phyloP scores from a whole-genome alignment of 73 alveolate species.

The Tetrahymena borealis region DNA sequence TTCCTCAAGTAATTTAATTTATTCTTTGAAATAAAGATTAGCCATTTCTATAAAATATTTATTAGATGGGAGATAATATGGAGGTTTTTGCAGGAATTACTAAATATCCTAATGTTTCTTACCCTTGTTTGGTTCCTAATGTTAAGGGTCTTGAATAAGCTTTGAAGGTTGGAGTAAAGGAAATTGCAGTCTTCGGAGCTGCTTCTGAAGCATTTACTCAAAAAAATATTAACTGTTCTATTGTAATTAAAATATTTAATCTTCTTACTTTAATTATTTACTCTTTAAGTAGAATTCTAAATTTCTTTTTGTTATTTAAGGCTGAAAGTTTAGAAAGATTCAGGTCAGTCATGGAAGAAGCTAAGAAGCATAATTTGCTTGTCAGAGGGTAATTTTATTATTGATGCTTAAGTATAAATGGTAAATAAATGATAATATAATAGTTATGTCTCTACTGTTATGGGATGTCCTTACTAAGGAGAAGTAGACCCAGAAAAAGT shows the following conservation, averaged over 20 bases:
- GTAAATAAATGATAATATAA: background rate
- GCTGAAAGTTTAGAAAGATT: constrained; percentile 79
- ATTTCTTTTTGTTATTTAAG: background rate
- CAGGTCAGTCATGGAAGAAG: constrained; percentile 58
- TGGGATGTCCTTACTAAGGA: constrained; percentile 93
- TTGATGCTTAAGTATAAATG: background rate
- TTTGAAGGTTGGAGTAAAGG: constrained; percentile 65
- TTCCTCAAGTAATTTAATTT: constrained; percentile 7
- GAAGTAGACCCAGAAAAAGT: constrained; percentile 70
- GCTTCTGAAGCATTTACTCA: constrained; percentile 85
- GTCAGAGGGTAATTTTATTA: constrained; percentile 63
- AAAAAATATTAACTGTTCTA: constrained; percentile 82
- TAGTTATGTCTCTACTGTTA: constrained; percentile 70
- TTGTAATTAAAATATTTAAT: constrained; percentile 38
- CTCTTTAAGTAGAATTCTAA: background rate
- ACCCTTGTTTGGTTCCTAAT: constrained; percentile 85
- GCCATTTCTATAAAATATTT: background rate
- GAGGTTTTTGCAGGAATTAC: constrained; percentile 61
- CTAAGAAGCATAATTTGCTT: constrained; percentile 51
- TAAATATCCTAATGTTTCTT: constrained; percentile 60
- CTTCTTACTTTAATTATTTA: background rate
- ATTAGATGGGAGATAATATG: constrained; percentile 63
- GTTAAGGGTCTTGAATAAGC: constrained; percentile 75
- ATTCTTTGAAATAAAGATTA: background rate
- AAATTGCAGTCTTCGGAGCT: constrained; percentile 84